A percentile compares a stretch with the other conserved stretches of the same genome.
Conservation (phyloP, 2,329 filamentous ascomycete species). For the Sporothrix protearum region DNA sequence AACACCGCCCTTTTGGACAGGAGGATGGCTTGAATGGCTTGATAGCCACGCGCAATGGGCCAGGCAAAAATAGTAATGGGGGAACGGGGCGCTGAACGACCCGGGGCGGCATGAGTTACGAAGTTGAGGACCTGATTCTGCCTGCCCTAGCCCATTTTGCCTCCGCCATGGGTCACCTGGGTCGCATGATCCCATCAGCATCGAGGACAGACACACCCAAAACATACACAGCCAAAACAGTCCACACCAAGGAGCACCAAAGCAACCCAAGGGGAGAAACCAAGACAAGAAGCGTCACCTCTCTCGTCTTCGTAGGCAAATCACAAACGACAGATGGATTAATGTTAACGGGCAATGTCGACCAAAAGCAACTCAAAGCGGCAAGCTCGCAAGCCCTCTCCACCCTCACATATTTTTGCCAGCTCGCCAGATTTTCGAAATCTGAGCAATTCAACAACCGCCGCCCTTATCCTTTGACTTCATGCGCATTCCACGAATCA, state of each 20-base stretch:
- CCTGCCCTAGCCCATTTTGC: neutral
- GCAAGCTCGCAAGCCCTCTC: neutral
- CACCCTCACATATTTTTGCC: neutral
- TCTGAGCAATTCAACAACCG: neutral
- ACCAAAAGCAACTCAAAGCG: neutral
- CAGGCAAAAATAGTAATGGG: neutral
- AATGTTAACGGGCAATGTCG: neutral
- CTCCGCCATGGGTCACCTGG: constrained; percentile 1
- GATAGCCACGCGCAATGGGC: neutral
- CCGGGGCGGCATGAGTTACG: neutral
- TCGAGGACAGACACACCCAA: constrained; percentile 13
- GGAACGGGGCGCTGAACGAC: neutral
- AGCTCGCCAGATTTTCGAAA: neutral
- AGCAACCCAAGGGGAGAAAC: neutral
- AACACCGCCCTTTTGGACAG: constrained; percentile 12
- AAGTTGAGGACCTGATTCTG: neutral
- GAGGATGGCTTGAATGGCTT: neutral
- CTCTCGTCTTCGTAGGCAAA: neutral
- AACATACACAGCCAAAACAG: neutral
- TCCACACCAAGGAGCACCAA: neutral
- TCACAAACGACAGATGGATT: neutral
- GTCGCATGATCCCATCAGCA: constrained; percentile 14
- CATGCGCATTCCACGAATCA: neutral
- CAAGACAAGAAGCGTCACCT: neutral
- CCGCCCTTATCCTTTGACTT: neutral